phyloP scores from a whole-genome alignment of 768 basidiomycete genomes.

The Boletus pseudo-olivaceus region DNA sequence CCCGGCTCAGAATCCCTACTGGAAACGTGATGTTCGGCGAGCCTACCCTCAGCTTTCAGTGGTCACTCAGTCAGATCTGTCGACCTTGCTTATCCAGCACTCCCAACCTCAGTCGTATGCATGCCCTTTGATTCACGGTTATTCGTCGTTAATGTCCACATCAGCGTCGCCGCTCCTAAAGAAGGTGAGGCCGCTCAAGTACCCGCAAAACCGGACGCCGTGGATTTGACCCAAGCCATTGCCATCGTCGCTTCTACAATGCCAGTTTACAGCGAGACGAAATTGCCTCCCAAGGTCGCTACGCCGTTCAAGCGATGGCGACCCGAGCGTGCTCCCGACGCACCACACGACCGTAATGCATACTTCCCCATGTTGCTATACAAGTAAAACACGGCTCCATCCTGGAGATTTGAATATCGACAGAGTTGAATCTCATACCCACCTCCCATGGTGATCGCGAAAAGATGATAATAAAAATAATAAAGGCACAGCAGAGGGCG shows the following conservation, averaged over 20 bases:
- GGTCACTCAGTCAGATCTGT: slow-evolving; percentile 79
- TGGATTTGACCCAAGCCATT: slow-evolving; percentile 75
- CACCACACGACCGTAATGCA: slow-evolving; percentile 77
- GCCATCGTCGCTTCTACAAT: slow-evolving; percentile 53
- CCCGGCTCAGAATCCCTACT: slow-evolving; percentile 87
- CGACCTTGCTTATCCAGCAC: slow-evolving; percentile 77
- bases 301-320: slow-evolving; percentile 69
- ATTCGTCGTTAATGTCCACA: slow-evolving; percentile 9
- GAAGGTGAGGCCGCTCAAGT: slow-evolving; percentile 42
- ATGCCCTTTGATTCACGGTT: background rate
- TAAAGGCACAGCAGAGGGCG: background rate
- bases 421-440: slow-evolving; percentile 35
- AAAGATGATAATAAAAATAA: background rate
- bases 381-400: slow-evolving; percentile 31
- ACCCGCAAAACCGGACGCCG: slow-evolving; percentile 40
- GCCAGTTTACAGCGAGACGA: slow-evolving; percentile 58
- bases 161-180: slow-evolving; percentile 52
- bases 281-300: slow-evolving; percentile 73
- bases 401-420: slow-evolving; percentile 1
- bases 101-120: slow-evolving; percentile 64
- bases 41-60: slow-evolving; percentile 90
- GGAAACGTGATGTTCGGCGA: slow-evolving; percentile 92
- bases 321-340: slow-evolving; percentile 64
- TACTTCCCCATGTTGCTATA: slow-evolving; percentile 84
- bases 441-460: background rate